Base-by-base conservation (phyloP, 768 basidiomycete species). In the Daedalea quercina region DNA sequence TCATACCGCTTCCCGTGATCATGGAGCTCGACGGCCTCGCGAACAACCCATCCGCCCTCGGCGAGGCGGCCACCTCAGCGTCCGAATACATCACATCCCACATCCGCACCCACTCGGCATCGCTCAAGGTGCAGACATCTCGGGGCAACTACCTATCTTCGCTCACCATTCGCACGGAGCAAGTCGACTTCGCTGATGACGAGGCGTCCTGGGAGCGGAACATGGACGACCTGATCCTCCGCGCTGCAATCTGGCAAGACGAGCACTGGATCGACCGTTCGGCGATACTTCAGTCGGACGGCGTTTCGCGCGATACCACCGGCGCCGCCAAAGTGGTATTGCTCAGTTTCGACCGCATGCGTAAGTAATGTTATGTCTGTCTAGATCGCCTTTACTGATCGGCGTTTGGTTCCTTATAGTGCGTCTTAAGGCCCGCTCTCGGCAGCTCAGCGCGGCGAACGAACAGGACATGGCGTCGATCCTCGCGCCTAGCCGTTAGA, bases 1-100 rank as follows among this genome's bases (percentile, higher is more conserved):
- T 99, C 53, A 73, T 99, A 0, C 96, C 96, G 3, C 79, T 98
- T 2, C 94, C 94, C 0, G 95, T 96, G 56, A 80, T 98, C 64
- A 97, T 94, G 77, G 96, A 99, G 61, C 84, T 99, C 8, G 95
- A 99, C 59, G 93, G 94, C n/a, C 81, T 98, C 8, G 76, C 79
- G 1, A 68, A 73, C 52, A 85, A 88, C 57, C 69, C 78, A 0
- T 67, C 78, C 0, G 76, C 78, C 42, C 84, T 97, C 22, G 90
- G 86, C 37, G 77, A 81, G 44, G 82, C 89, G 0, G 94, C 96
- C 0, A 73, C 75, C 34, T 73, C 75, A 11, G 90, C 94, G 0
- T 72, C 96, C 54, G 57, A 74, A 0, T 96, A 91, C 62, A 79
- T 97, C 59, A 79, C 85, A 2, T 72, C 80, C 1, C 84, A 87